These are phyloP conservation scores for Prorocentrum cordatum DNA, from an alignment of 169 alveolate genomes.

Conservation along the genomic window DNA sequence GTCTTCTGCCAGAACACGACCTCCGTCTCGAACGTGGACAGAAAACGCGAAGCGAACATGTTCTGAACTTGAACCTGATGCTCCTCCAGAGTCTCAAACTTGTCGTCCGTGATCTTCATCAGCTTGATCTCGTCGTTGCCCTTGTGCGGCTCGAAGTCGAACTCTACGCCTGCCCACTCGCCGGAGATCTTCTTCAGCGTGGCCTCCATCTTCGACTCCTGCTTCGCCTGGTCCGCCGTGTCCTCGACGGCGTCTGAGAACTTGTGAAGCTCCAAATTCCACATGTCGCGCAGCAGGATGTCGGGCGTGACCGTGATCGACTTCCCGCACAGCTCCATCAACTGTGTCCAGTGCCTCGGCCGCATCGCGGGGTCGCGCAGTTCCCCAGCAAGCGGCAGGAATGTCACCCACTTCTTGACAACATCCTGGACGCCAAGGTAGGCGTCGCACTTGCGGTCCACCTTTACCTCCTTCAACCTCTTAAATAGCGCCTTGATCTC, in stretches of 20 bases:
- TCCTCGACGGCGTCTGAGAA: conserved; percentile 89
- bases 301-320: conserved; percentile 75
- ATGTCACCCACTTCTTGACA: conserved; percentile 81
- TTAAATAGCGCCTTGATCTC: conserved; percentile 80
- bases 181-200: conserved; percentile 77
- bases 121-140: conserved; percentile 81
- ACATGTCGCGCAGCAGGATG: conserved; percentile 82
- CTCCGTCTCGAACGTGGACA: conserved; percentile 86
- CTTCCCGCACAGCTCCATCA: conserved; percentile 79
- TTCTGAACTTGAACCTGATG: conserved; percentile 88
- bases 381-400: conserved; percentile 87
- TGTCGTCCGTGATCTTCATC: conserved; percentile 86
- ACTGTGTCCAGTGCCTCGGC: conserved; percentile 89
- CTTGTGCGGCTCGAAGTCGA: conserved; percentile 83
- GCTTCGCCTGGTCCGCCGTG: conserved; percentile 89
- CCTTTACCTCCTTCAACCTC: conserved; percentile 79
- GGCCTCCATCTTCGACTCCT: conserved; percentile 90
- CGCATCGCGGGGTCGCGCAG: conserved; percentile 89
- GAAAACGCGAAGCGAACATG: conserved; percentile 89
- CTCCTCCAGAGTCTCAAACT: conserved; percentile 92
- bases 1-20: conserved; percentile 88
- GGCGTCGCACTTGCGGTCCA: conserved; percentile 86
- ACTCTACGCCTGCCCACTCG: conserved; percentile 84
- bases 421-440: conserved; percentile 79
- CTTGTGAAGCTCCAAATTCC: conserved; percentile 84